Percentiles rank a stretch among this genome's conserved stretches.
These are phyloP conservation scores for Auricularia sp. DNA, from an alignment of 768 basidiomycete genomes.

Conservation along the genomic window DNA sequence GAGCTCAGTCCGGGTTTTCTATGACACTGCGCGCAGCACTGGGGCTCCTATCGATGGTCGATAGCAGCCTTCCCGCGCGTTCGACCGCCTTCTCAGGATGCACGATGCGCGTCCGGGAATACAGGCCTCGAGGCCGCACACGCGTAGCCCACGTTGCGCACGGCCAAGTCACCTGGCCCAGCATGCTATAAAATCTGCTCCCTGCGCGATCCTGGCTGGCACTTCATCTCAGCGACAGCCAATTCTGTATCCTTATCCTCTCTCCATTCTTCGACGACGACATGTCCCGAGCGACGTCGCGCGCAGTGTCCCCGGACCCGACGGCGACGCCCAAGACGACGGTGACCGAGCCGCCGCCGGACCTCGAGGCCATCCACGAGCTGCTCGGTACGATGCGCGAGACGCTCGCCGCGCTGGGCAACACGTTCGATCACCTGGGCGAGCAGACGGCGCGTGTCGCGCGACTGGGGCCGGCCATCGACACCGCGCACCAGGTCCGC, in stretches of 20 bases:
- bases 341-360: slow-evolving; percentile 17
- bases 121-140: too few relatives aligned
- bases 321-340: neutral
- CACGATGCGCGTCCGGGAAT: too few relatives aligned
- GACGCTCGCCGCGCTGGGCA: slow-evolving; percentile 30
- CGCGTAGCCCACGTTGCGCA: too few relatives aligned
- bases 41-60: too few relatives aligned
- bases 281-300: neutral
- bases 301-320: neutral
- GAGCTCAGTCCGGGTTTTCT: too few relatives aligned
- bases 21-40: too few relatives aligned
- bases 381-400: slow-evolving; percentile 37
- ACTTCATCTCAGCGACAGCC: neutral
- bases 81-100: too few relatives aligned
- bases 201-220: neutral
- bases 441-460: slow-evolving; percentile 37
- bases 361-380: slow-evolving; percentile 35
- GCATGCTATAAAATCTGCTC: neutral
- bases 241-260: neutral
- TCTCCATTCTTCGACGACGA: neutral
- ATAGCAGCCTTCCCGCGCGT: too few relatives aligned
- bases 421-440: slow-evolving; percentile 36
- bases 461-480: slow-evolving; percentile 34
- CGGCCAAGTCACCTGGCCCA: too few relatives aligned
- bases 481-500: slow-evolving; percentile 36